These are phyloP conservation scores for Ascomycota sp. DNA, from an alignment of 2,329 filamentous ascomycete species.

Conservation along the genomic window DNA sequence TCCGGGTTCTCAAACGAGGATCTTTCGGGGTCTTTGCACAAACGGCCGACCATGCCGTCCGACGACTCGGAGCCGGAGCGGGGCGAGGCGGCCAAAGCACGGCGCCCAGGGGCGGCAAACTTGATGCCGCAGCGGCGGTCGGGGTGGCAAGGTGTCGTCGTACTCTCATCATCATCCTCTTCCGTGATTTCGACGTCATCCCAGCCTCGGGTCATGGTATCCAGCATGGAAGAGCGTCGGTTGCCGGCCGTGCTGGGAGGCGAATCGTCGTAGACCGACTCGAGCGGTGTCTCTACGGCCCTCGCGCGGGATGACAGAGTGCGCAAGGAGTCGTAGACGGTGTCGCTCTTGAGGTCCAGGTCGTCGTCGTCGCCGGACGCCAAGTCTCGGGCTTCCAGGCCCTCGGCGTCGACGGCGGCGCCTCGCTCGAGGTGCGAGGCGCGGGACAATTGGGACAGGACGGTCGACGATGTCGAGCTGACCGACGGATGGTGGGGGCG, in stretches of 20 bases:
- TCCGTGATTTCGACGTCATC: conserved; percentile 36
- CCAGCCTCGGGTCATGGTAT: conserved; percentile 33
- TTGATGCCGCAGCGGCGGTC: conserved; percentile 10
- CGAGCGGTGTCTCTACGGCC: conserved; percentile 49
- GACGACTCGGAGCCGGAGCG: conserved; percentile 12
- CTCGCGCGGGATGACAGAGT: conserved; percentile 49
- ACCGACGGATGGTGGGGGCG: conserved; percentile 22
- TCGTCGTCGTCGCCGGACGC: conserved; percentile 57
- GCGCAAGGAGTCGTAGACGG: conserved; percentile 55
- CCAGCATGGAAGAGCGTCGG: conserved; percentile 33
- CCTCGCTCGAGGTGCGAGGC: conserved; percentile 12
- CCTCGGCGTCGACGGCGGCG: conserved; percentile 49
- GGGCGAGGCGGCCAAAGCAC: conserved; percentile 2
- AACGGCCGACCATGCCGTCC: conserved; percentile 13
- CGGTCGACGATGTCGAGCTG: conserved; percentile 20
- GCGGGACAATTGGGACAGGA: conserved; percentile 16
- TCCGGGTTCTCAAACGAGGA: conserved; percentile 41
- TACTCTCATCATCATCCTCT: conserved; percentile 42
- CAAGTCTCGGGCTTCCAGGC: conserved; percentile 43
- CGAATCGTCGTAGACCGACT: conserved; percentile 67
- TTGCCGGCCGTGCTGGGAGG: conserved; percentile 37
- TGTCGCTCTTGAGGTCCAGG: conserved; percentile 60
- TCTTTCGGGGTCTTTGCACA: conserved; percentile 22
- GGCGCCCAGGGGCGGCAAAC: not conserved
- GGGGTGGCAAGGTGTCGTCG: conserved; percentile 27